Conservation (phyloP, 352 stramenopile species). For the Globisporangium megalacanthum region DNA sequence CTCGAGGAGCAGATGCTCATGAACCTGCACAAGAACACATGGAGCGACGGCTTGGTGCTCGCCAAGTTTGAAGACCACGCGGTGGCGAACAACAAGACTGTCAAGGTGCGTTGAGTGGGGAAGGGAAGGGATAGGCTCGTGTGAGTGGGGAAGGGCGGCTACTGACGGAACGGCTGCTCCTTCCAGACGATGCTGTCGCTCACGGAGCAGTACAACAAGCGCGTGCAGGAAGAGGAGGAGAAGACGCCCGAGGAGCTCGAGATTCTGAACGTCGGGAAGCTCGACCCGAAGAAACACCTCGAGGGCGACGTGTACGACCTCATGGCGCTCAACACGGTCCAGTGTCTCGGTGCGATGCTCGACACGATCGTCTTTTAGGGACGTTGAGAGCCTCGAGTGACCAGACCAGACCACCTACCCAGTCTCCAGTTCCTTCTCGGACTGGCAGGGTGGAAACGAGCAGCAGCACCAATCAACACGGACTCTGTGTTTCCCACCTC, state of each 20-base stretch:
- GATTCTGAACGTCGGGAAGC: conserved; percentile 98
- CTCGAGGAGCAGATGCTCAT: conserved; percentile 99
- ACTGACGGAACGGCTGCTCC: no score
- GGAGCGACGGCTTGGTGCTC: conserved; percentile 94
- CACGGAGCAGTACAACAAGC: conserved; percentile 97
- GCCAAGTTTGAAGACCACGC: conserved; percentile 96
- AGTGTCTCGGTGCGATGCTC: conserved; percentile 98
- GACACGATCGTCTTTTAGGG: conserved; percentile 98
- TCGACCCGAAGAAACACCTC: conserved; percentile 93
- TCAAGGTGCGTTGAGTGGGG: conserved; percentile 54
- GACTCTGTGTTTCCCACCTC: no score
- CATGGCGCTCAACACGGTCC: conserved; percentile 98
- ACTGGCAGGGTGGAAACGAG: no score
- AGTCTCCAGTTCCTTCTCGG: no score
- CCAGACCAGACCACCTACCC: no score
- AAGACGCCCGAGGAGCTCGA: conserved; percentile 96
- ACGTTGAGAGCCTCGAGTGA: no score
- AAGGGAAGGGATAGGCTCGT: neutral
- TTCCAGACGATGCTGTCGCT: conserved; percentile 89
- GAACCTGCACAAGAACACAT: conserved; percentile 98
- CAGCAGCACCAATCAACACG: no score
- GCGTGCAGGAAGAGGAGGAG: conserved; percentile 93
- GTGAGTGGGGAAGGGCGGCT: no score
- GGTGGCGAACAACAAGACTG: conserved; percentile 87
- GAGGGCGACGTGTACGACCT: conserved; percentile 95